Conservation (phyloP, 1,284 basidiomycete species). For the Apiotrichum akiyoshidainum region DNA sequence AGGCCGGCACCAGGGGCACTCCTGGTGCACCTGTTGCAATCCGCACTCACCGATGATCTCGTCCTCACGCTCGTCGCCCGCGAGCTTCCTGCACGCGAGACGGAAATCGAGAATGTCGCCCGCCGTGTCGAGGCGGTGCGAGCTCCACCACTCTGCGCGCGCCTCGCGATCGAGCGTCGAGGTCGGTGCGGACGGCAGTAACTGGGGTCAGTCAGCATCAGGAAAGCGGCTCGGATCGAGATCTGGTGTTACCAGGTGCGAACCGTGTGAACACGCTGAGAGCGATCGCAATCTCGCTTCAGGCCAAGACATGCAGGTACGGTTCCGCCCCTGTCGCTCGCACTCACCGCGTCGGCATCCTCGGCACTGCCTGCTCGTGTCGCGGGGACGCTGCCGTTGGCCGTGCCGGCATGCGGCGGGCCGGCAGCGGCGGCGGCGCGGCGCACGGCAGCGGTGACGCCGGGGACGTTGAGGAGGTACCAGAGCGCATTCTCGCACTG, state of each 20-base stretch:
- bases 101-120: conserved; percentile 11
- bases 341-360: not conserved
- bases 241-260: too few relatives aligned
- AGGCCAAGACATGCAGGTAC: too few relatives aligned
- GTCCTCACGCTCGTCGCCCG: not conserved
- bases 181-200: conserved; percentile 12
- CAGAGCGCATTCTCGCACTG: conserved; percentile 24
- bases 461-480: conserved; percentile 20
- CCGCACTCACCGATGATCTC: not conserved
- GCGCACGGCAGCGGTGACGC: conserved; percentile 12
- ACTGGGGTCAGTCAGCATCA: not conserved
- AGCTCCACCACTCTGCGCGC: conserved; percentile 19
- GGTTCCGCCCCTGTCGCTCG: too few relatives aligned
- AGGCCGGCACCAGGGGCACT: too few relatives aligned
- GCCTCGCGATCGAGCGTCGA: conserved; percentile 13
- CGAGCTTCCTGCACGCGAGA: not conserved
- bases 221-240: not conserved
- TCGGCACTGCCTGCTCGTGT: not conserved
- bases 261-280: too few relatives aligned
- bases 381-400: not conserved
- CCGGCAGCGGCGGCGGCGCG: not conserved
- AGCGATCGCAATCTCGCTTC: too few relatives aligned
- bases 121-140: conserved; percentile 7
- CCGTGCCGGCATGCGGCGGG: not conserved
- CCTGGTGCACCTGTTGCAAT: too few relatives aligned